phyloP scores from a whole-genome alignment of 2,329 filamentous ascomycete genomes.

The Diplodia sapinea region DNA sequence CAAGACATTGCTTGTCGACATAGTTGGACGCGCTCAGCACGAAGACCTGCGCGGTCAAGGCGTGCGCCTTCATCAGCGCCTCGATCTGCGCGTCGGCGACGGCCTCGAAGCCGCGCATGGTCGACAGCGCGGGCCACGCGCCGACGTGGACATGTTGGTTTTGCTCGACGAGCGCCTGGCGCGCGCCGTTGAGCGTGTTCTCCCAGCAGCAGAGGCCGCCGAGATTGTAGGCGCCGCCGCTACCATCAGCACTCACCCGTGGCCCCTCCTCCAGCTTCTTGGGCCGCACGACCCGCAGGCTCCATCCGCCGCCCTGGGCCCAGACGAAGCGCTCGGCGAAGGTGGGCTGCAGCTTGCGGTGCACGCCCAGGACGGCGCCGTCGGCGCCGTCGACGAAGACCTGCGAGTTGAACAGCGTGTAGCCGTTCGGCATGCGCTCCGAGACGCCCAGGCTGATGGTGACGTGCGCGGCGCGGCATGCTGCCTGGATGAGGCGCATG shows the following conservation, averaged over 20 bases:
- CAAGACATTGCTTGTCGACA: constrained; percentile 50
- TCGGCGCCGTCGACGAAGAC: constrained; percentile 42
- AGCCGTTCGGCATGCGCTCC: constrained; percentile 43
- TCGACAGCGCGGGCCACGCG: constrained; percentile 48
- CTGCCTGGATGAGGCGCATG: constrained; percentile 42
- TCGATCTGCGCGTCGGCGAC: constrained; percentile 54
- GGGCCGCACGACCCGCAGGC: constrained; percentile 38
- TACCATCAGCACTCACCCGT: background rate
- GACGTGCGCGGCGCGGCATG: constrained; percentile 42
- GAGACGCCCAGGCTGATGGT: constrained; percentile 46
- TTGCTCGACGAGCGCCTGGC: constrained; percentile 45
- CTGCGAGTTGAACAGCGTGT: constrained; percentile 47
- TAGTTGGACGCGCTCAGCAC: constrained; percentile 52
- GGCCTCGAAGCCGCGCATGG: constrained; percentile 49
- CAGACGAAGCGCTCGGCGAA: constrained; percentile 45
- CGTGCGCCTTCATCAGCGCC: constrained; percentile 55
- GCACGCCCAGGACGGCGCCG: constrained; percentile 45
- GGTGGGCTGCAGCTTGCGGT: constrained; percentile 48
- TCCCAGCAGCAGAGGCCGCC: constrained; percentile 48
- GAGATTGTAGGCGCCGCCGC: constrained; percentile 40
- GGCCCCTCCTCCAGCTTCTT: background rate
- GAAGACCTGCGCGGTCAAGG: constrained; percentile 54
- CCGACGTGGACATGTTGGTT: constrained; percentile 47
- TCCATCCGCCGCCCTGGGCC: constrained; percentile 45
- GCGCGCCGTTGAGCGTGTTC: constrained; percentile 48